Conservation (phyloP, 1,284 basidiomycete species). For the Apiotrichum siamense region DNA sequence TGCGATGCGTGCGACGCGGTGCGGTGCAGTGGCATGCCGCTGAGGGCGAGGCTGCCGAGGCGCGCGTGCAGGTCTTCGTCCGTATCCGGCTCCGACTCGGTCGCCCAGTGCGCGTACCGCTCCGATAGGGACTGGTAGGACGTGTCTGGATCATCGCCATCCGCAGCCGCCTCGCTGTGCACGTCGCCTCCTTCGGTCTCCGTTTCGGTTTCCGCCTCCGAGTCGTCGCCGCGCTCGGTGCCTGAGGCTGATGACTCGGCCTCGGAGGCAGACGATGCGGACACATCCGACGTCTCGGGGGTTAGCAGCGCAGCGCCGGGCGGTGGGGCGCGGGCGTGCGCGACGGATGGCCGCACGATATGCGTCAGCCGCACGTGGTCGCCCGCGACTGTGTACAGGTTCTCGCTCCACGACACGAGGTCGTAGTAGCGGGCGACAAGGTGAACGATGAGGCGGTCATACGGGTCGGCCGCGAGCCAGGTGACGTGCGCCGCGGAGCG, state of each 20-base stretch:
- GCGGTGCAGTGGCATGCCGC: slow-evolving; percentile 8
- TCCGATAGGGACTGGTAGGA: slow-evolving; percentile 7
- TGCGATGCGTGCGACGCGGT: slow-evolving; percentile 12
- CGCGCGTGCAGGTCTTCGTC: slow-evolving; percentile 1
- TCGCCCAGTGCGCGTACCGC: slow-evolving; percentile 4
- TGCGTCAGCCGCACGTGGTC: slow-evolving; percentile 39
- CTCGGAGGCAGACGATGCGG: no score
- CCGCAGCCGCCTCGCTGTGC: background rate
- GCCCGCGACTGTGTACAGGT: slow-evolving; percentile 16
- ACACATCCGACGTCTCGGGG: slow-evolving; percentile 39
- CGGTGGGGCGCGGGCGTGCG: slow-evolving; percentile 12
- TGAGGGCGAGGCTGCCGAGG: slow-evolving; percentile 1
- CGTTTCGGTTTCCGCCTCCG: background rate
- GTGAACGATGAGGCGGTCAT: slow-evolving; percentile 44
- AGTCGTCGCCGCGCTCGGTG: background rate
- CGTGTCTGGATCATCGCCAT: background rate
- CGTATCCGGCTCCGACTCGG: background rate
- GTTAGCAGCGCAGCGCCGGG: slow-evolving; percentile 25
- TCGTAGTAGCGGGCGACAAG: slow-evolving; percentile 44
- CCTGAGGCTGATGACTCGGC: slow-evolving; percentile 23
- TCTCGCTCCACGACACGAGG: slow-evolving; percentile 43
- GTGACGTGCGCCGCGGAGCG: slow-evolving; percentile 41
- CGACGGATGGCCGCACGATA: slow-evolving; percentile 36
- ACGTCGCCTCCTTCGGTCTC: slow-evolving; percentile 10
- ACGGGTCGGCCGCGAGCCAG: slow-evolving; percentile 39